These are phyloP conservation scores for Fusarium sp. DNA, from an alignment of 2,329 filamentous ascomycete species.

Conservation along the genomic window DNA sequence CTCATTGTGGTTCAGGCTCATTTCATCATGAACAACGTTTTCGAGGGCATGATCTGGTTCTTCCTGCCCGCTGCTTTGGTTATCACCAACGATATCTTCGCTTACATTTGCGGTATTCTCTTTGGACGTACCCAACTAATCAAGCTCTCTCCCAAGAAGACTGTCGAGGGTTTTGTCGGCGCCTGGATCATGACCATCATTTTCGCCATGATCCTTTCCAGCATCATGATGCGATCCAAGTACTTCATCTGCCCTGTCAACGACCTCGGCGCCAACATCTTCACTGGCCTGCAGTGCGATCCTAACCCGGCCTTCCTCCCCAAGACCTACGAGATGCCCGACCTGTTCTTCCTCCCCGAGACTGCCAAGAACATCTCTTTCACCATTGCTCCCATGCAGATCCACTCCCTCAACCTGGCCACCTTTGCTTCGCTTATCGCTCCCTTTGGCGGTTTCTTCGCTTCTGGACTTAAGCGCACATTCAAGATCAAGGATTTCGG, in stretches of 20 bases:
- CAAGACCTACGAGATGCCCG: conserved; percentile 78
- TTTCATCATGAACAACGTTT: conserved; percentile 99
- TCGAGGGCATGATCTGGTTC: conserved; percentile 99
- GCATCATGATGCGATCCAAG: conserved; percentile 87
- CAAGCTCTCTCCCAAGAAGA: conserved; percentile 99
- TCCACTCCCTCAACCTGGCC: conserved; percentile 90
- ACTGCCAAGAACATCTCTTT: conserved; percentile 69
- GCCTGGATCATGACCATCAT: conserved; percentile 96
- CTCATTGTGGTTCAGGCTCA: conserved; percentile 98
- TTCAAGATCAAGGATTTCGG: conserved; percentile 99
- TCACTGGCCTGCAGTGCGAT: conserved; percentile 89
- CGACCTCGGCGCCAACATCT: conserved; percentile 92
- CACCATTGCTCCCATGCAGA: conserved; percentile 87
- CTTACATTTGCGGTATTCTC: conserved; percentile 96
- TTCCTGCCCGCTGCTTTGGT: conserved; percentile 95
- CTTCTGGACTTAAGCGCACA: conserved; percentile 95
- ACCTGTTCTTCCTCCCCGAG: conserved; percentile 78
- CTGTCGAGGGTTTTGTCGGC: conserved; percentile 95
- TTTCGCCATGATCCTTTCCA: conserved; percentile 85
- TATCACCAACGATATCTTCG: conserved; percentile 98
- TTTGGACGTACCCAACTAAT: conserved; percentile 97
- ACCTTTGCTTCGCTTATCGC: conserved; percentile 97
- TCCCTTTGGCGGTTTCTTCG: conserved; percentile 98
- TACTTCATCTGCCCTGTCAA: conserved; percentile 99
- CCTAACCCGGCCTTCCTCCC: conserved; percentile 93